Base-by-base conservation (phyloP, 768 basidiomycete genomes). In the Clathrus columnatus region DNA sequence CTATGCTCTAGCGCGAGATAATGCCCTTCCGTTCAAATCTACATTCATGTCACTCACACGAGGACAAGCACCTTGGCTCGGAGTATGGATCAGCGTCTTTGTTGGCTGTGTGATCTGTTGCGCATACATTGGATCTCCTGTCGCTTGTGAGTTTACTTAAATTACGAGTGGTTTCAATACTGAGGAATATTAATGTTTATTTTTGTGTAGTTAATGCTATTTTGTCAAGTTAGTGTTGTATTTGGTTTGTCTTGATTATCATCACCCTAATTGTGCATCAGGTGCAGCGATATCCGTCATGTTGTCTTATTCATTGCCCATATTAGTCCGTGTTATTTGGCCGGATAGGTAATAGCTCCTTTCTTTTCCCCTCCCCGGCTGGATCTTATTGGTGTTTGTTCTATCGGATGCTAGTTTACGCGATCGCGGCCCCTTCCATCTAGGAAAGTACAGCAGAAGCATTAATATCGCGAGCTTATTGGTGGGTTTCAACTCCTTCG, bases 291-390 rank as follows among this genome's bases (percentile, higher is more conserved):
- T 82, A 59, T 71, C 79, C 2, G 79, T 79, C 2, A 79, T 82
- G 78, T 69, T 81, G 45, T 73, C 77, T 53, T 82, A 82, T 61
- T 57, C 79, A 20, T 77, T 80, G 58, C 80, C 79, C 10, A 79
- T 82, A 57, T 69, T 78, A 43, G 79, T 81, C 42, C 74, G 80
- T 5, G 76, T 79, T 3, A 77, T 81, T 63, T 81, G 79, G 79
- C 77, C 79, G 5, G 63, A 68, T 7, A 70, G 78, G 71, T 79
- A 59, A 61, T n/a, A 46, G 18, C 7, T 45, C 41, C 8, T 21
- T 48, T 20, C 16, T 14, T 26, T 36, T 36, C n/a, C 36, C 7
- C 10, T 36, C 2, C 7, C n/a, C 30, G 16, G 30, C 36, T 36
- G 62, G 27, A 18, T 53, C 7, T 45, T 55, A 16, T 51, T 26